These are phyloP conservation scores for Pythium myriotylum DNA, from an alignment of 352 stramenopile species.

Conservation along the genomic window DNA sequence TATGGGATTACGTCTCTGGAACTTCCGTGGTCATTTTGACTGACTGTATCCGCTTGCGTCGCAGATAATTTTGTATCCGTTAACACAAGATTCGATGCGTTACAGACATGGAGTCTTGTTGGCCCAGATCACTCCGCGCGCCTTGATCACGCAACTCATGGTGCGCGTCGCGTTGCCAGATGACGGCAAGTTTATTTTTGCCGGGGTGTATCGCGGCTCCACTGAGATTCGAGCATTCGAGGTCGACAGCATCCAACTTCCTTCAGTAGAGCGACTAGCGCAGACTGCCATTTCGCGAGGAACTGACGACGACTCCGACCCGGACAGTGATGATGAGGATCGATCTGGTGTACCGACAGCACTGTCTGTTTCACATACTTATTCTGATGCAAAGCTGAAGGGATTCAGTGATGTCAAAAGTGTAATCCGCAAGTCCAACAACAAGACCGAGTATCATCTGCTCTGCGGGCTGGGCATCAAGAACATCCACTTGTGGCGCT, in stretches of 20 bases:
- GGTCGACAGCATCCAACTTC: constrained; percentile 78
- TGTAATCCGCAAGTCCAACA: constrained; percentile 40
- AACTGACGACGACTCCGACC: constrained; percentile 13
- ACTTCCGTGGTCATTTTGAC: constrained; percentile 30
- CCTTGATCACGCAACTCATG: constrained; percentile 86
- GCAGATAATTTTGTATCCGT: constrained; percentile 63
- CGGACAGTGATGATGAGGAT: constrained; percentile 36
- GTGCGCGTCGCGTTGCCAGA: constrained; percentile 74
- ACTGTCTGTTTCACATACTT: constrained; percentile 63
- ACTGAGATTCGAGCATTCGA: constrained; percentile 87
- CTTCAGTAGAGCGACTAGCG: constrained; percentile 23
- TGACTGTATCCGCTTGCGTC: constrained; percentile 2
- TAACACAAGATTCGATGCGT: constrained; percentile 57
- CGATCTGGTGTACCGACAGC: constrained; percentile 43
- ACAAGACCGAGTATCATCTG: constrained; percentile 72
- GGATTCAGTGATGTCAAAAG: constrained; percentile 80
- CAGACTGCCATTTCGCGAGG: constrained; percentile 1
- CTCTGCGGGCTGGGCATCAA: constrained; percentile 87
- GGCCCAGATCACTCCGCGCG: constrained; percentile 78
- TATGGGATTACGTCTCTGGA: too few relatives aligned
- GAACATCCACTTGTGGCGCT: constrained; percentile 86
- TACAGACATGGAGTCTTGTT: constrained; percentile 77
- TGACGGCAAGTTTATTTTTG: constrained; percentile 86
- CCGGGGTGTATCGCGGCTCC: constrained; percentile 80
- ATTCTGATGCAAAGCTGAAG: constrained; percentile 84